A percentile compares a stretch with the other conserved stretches of the same genome.
Conservation (phyloP, 1,284 basidiomycete genomes). For the Moesziomyces aphidis region DNA sequence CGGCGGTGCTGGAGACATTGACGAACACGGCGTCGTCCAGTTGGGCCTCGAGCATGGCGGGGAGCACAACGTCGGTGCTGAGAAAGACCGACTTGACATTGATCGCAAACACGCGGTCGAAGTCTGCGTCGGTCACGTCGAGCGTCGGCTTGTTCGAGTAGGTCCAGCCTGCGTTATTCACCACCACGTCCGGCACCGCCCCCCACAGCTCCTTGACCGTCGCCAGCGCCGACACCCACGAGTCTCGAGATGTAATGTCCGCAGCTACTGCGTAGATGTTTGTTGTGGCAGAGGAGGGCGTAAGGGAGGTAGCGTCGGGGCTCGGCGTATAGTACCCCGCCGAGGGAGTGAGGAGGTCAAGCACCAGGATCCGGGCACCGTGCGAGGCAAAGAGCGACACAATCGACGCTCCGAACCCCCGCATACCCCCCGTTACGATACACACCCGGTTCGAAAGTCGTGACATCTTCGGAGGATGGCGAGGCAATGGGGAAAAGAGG, state of each 20-base stretch:
- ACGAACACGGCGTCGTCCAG: slow-evolving; percentile 24
- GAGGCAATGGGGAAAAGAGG: no score
- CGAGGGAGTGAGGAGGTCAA: slow-evolving; percentile 15
- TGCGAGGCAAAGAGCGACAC: slow-evolving; percentile 22
- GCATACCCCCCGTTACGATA: slow-evolving; percentile 30
- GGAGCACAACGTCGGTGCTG: slow-evolving; percentile 26
- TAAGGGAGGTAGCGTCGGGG: background rate
- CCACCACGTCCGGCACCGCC: slow-evolving; percentile 7
- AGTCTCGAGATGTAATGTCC: slow-evolving; percentile 15
- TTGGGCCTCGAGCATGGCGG: slow-evolving; percentile 7
- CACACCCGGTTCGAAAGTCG: background rate
- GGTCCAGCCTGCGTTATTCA: slow-evolving; percentile 56
- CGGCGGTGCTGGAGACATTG: slow-evolving; percentile 33
- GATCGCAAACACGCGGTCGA: slow-evolving; percentile 33
- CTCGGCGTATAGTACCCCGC: slow-evolving; percentile 14
- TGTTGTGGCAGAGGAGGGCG: background rate
- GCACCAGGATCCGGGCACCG: slow-evolving; percentile 11
- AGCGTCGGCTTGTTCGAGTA: slow-evolving; percentile 42
- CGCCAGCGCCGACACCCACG: slow-evolving; percentile 8
- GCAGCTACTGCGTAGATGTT: slow-evolving; percentile 15
- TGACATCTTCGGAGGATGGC: no score
- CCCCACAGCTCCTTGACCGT: slow-evolving; percentile 6
- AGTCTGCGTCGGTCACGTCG: slow-evolving; percentile 30
- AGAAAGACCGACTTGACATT: slow-evolving; percentile 45
- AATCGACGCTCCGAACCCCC: slow-evolving; percentile 34